Conservation (phyloP, 768 basidiomycete genomes). For the Hypholoma fasciculare region DNA sequence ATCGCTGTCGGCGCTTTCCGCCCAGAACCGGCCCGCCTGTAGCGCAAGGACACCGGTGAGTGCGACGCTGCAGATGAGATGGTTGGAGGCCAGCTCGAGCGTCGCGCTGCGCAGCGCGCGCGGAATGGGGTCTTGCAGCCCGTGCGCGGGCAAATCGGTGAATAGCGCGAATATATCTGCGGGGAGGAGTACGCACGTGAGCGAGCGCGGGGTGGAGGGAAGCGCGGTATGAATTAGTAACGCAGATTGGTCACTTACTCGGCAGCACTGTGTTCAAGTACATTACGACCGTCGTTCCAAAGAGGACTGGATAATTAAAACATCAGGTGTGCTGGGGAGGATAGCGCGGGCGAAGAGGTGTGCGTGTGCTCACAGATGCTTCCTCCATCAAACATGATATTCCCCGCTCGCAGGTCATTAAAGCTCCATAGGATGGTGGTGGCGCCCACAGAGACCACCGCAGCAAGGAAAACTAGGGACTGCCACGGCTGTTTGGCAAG, state of each 20-base stretch:
- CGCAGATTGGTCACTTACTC: constrained; percentile 46
- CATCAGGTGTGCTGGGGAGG: neutral
- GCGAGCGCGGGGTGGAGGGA: neutral
- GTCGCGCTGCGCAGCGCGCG: constrained; percentile 58
- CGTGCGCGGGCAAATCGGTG: constrained; percentile 52
- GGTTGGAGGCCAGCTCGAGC: constrained; percentile 78
- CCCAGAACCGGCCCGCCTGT: constrained; percentile 86
- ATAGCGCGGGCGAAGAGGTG: neutral
- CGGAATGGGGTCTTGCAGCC: constrained; percentile 61
- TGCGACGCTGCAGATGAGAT: constrained; percentile 86
- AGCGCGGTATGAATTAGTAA: neutral
- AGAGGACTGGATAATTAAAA: constrained; percentile 57
- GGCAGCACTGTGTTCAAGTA: constrained; percentile 80
- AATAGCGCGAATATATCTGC: constrained; percentile 63
- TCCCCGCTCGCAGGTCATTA: constrained; percentile 73
- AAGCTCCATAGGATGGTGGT: constrained; percentile 77
- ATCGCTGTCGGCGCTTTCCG: constrained; percentile 67
- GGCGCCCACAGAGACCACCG: constrained; percentile 58
- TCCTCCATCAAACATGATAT: constrained; percentile 91
- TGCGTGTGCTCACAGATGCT: constrained; percentile 73
- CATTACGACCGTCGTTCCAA: constrained; percentile 66
- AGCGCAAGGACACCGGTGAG: constrained; percentile 84
- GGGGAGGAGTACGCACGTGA: neutral
- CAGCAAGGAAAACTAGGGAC: constrained; percentile 57
- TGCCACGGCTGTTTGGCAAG: constrained; percentile 64